Conservation (phyloP, 2,329 filamentous ascomycete species). For the Dryadomyces quercus-mongolicae region DNA sequence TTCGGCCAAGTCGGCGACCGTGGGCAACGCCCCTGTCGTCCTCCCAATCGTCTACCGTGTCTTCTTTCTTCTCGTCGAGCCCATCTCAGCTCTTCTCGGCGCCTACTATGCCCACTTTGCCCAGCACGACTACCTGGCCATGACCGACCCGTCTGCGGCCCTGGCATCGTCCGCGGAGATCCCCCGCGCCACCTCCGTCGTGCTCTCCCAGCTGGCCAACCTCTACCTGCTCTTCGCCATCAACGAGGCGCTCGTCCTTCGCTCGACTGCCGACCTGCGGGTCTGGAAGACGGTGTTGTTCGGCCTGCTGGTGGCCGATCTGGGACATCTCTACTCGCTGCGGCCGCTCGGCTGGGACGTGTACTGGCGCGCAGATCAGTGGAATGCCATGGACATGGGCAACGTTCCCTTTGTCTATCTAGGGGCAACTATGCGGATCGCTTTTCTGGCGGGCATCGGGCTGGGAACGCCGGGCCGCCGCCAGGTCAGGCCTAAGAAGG, state of each 20-base stretch:
- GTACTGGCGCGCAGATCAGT: conserved; percentile 50
- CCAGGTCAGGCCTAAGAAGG: conserved; percentile 1
- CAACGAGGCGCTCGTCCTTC: conserved; percentile 65
- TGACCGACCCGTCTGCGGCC: conserved; percentile 47
- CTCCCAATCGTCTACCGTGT: conserved; percentile 41
- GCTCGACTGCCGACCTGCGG: conserved; percentile 51
- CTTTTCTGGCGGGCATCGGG: conserved; percentile 47
- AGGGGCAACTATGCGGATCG: conserved; percentile 45
- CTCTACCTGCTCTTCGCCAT: conserved; percentile 66
- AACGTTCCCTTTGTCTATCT: conserved; percentile 61
- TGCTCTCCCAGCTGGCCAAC: conserved; percentile 64
- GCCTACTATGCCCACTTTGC: conserved; percentile 39
- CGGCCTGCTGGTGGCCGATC: conserved; percentile 59
- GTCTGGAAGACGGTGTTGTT: conserved; percentile 61
- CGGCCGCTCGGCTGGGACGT: conserved; percentile 42
- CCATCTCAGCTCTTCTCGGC: conserved; percentile 38
- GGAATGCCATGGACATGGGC: conserved; percentile 58
- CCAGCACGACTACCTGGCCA: conserved; percentile 43
- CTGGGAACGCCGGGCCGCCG: conserved; percentile 17
- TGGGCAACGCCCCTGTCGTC: conserved; percentile 17
- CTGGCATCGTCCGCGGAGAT: conserved; percentile 26
- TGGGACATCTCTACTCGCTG: conserved; percentile 63
- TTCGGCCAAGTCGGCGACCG: neutral
- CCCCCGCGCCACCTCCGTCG: conserved; percentile 50
- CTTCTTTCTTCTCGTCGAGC: conserved; percentile 68